These are phyloP conservation scores for Sclerotinia trifoliorum DNA, from an alignment of 2,329 filamentous ascomycete species.

Conservation along the genomic window DNA sequence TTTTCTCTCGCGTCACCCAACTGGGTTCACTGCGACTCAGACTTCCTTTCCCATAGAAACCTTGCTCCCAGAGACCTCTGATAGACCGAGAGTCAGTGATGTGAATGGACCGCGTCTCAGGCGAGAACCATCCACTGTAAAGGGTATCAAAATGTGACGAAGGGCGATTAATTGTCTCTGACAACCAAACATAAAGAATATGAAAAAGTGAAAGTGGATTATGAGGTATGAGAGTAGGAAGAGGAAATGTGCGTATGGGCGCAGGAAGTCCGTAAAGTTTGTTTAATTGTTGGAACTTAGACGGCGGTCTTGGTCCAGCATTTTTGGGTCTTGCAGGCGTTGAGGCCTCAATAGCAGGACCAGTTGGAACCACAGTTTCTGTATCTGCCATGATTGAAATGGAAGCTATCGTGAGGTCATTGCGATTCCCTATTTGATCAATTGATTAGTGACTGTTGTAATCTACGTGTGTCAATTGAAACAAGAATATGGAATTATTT, in stretches of 20 bases:
- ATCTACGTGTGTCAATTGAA: neutral
- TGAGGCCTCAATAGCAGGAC: conserved; percentile 17
- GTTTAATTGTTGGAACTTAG: conserved; percentile 51
- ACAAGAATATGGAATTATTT: conserved; percentile 33
- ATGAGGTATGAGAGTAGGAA: conserved; percentile 85
- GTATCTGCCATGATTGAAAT: conserved; percentile 34
- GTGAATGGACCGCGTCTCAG: conserved; percentile 77
- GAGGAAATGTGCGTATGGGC: conserved; percentile 76
- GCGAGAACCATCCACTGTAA: conserved; percentile 77
- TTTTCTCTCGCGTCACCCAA: conserved; percentile 83
- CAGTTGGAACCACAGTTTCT: conserved; percentile 20
- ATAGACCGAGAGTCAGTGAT: conserved; percentile 75
- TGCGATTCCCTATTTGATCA: conserved; percentile 27
- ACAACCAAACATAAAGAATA: conserved; percentile 73
- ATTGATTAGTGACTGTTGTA: conserved; percentile 21
- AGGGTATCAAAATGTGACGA: conserved; percentile 61
- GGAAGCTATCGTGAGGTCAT: conserved; percentile 34
- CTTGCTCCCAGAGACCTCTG: conserved; percentile 87
- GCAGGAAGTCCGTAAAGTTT: conserved; percentile 79
- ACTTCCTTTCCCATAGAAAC: conserved; percentile 94
- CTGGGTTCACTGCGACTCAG: conserved; percentile 92
- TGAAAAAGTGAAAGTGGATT: conserved; percentile 88
- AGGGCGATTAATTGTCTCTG: conserved; percentile 65
- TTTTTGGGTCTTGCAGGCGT: conserved; percentile 22
- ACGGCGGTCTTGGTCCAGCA: conserved; percentile 29